phyloP scores from a whole-genome alignment of 805 yeast species.

The baker's yeast (Saccharomyces cerevisiae) region DNA sequence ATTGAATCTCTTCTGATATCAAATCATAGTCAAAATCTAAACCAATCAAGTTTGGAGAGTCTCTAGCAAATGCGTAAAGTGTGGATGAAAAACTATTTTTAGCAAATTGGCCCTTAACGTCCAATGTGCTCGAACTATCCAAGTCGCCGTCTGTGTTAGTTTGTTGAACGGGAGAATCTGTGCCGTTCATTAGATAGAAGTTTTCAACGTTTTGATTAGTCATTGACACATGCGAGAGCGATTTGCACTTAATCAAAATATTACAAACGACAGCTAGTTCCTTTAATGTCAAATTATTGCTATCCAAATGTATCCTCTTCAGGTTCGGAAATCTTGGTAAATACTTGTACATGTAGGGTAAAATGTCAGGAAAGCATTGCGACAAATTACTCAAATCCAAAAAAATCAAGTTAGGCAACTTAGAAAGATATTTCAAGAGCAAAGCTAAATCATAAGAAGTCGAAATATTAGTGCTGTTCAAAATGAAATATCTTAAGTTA shows the following conservation, averaged over 20 bases:
- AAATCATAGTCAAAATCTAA: conserved; percentile 58
- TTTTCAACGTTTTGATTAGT: conserved; percentile 1
- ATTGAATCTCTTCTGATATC: conserved; percentile 54
- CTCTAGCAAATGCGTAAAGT: conserved; percentile 57
- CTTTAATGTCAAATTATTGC: conserved; percentile 49
- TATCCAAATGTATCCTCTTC: conserved; percentile 61
- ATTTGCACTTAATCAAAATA: conserved; percentile 62
- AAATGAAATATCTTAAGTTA: conserved; percentile 43
- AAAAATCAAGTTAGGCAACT: conserved; percentile 52
- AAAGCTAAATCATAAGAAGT: conserved; percentile 44
- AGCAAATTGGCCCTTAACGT: conserved; percentile 22
- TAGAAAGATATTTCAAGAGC: conserved; percentile 44
- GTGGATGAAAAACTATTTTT: conserved; percentile 56
- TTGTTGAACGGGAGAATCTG: not conserved
- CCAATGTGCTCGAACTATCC: not conserved
- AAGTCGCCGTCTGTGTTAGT: not conserved
- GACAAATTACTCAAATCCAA: conserved; percentile 69
- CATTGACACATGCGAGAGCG: conserved; percentile 60
- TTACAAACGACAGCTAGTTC: conserved; percentile 55
- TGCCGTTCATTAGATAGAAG: not conserved
- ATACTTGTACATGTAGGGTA: conserved; percentile 49
- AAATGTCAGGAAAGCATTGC: conserved; percentile 53
- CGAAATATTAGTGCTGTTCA: conserved; percentile 54
- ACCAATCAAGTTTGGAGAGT: conserved; percentile 52
- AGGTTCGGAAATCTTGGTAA: conserved; percentile 61